A percentile compares a stretch with the other conserved stretches of the same genome.
These are phyloP conservation scores for Solanum gandarillasii DNA, from an alignment of 257 asterid genomes.

Conservation along the genomic window DNA sequence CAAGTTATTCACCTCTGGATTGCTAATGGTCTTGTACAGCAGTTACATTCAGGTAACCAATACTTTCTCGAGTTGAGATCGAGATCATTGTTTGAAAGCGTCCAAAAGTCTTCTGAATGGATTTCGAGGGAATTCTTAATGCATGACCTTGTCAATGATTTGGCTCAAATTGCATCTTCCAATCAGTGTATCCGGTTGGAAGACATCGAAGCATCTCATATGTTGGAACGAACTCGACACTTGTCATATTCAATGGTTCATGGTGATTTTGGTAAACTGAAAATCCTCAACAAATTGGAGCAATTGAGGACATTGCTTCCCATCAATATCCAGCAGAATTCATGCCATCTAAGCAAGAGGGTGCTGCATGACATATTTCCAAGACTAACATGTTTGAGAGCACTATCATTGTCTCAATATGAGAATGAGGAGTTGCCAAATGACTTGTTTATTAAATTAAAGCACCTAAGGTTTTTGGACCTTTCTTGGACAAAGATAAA, in stretches of 20 bases:
- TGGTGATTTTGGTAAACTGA: neutral
- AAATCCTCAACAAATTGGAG: neutral
- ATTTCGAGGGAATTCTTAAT: neutral
- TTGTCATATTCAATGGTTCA: neutral
- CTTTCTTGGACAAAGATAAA: neutral
- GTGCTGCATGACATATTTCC: neutral
- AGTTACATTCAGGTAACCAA: neutral
- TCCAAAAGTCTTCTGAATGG: neutral
- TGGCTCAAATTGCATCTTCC: neutral
- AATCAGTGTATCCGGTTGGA: neutral
- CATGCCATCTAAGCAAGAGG: neutral
- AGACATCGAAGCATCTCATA: neutral
- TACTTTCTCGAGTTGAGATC: neutral
- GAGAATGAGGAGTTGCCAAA: neutral
- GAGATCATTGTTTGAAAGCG: neutral
- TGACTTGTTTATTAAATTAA: neutral
- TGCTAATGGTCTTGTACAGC: neutral
- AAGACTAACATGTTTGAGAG: neutral
- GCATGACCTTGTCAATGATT: conserved; percentile 7
- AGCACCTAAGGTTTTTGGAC: neutral
- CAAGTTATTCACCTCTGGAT: neutral
- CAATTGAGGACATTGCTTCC: neutral
- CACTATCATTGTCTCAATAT: neutral
- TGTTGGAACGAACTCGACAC: neutral
- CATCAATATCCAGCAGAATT: fast-evolving